Evolutionary conservation across 305 asterid genomes (phyloP), one percentile per base, ranked within the genome.

Genomic region (Fraxinus angustifolia): DNA sequence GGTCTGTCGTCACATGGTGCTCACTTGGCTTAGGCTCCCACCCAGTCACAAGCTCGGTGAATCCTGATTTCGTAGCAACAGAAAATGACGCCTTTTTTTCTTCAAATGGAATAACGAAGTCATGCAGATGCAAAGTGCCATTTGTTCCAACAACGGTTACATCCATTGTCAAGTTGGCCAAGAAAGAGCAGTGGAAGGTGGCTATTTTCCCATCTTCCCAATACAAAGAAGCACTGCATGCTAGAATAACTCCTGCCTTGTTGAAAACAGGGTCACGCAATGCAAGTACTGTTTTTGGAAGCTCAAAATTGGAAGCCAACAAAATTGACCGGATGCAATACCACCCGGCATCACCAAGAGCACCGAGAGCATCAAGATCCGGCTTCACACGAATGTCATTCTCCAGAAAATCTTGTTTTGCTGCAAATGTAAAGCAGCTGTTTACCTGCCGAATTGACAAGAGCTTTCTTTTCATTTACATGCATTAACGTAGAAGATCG

Each of bases 311-410:
- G 7, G 89, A 88, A 0, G 97, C 98, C 97, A 94, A 93, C 53
- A 94, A 48, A 85, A 93, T 90, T 17, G 97, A 94, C 38, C 97
- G 60, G 74, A 87, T 82, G 89, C 93, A 89, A n/a, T 93, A 94
- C 98, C 97, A 94, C 12, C 98, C 98, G 0, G 34, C 75, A 35
- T 93, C 97, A 12, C 97, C 97, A 0, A 94, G 92, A 11, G 92
- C 96, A 56, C 98, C 98, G 0, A 91, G 96, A 21, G 95, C 91
- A 82, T 94, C 97, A 3, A 94, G 97, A 77, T 92, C 96, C 0
- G 97, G 96, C 82, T 92, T 92, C 36, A 89, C 97, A 16, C 97
- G 93, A 21, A 94, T 91, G 87, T 94, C 91, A 21, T 85, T 89
- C 60, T 90, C 87, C 0, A 92, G 88, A 84, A 92, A 92, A 33